These are phyloP conservation scores for Entonaema liquescens DNA, from an alignment of 495 filamentous ascomycete genomes.

Conservation along the genomic window DNA sequence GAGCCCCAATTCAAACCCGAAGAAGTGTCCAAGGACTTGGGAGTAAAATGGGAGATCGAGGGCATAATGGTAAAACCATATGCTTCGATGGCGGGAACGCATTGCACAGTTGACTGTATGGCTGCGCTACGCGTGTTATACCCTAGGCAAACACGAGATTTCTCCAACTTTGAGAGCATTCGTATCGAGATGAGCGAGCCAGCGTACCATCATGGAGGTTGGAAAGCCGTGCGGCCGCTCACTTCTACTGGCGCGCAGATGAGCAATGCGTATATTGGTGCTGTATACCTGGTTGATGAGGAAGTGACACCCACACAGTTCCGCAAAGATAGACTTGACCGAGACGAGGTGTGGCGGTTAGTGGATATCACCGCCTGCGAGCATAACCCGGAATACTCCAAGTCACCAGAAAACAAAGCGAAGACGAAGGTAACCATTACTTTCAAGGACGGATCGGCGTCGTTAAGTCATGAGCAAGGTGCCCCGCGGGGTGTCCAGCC, in stretches of 20 bases:
- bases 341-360: neutral
- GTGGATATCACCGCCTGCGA: neutral
- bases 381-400: neutral
- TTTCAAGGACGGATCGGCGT: neutral
- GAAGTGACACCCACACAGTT: conserved; percentile 32
- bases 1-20: conserved; percentile 44
- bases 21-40: conserved; percentile 49
- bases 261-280: conserved; percentile 53
- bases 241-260: conserved; percentile 55
- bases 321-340: neutral
- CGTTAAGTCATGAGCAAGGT: neutral
- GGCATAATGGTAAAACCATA: conserved; percentile 53
- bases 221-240: conserved; percentile 48
- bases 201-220: conserved; percentile 52
- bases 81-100: conserved; percentile 51
- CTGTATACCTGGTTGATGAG: conserved; percentile 52
- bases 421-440: neutral
- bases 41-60: conserved; percentile 51
- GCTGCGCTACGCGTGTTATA: neutral
- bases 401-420: neutral
- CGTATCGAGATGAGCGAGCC: conserved; percentile 27
- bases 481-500: neutral
- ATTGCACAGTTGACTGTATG: conserved; percentile 31
- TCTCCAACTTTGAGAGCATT: neutral
- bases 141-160: neutral